Evolutionary conservation across 2,329 filamentous ascomycete species (phyloP).

Genomic region (Colletotrichum aenigma): DNA sequence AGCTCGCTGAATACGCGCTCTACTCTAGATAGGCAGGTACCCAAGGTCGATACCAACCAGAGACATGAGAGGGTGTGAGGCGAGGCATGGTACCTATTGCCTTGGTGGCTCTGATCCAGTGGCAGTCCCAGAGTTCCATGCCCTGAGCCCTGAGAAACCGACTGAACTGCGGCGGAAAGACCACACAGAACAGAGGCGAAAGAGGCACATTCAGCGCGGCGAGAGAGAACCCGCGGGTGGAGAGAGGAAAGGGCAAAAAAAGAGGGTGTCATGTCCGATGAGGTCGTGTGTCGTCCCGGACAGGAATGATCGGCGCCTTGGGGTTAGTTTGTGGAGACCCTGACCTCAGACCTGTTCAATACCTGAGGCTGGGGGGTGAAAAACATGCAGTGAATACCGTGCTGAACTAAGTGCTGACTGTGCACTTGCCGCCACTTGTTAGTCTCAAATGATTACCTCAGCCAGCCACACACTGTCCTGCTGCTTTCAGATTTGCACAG

Average conservation of each 20-base stretch:
- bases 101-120: background rate
- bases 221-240: background rate
- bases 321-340: background rate
- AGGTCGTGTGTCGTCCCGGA: slow-evolving; percentile 21
- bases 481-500: background rate
- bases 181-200: background rate
- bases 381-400: background rate
- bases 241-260: background rate
- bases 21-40: background rate
- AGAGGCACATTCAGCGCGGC: background rate
- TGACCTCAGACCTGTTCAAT: slow-evolving; percentile 23
- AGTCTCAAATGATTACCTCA: background rate
- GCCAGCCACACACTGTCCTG: background rate
- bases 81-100: background rate
- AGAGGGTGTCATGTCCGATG: slow-evolving; percentile 19
- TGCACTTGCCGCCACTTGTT: background rate
- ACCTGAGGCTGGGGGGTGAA: background rate
- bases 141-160: background rate
- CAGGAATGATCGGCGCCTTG: slow-evolving; percentile 18
- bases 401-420: background rate
- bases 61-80: background rate
- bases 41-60: background rate
- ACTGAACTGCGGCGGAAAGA: background rate
- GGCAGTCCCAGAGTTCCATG: background rate
- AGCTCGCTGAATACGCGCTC: background rate